These are phyloP conservation scores for Leptographium lundbergii DNA, from an alignment of 2,329 filamentous ascomycete species.

Conservation along the genomic window DNA sequence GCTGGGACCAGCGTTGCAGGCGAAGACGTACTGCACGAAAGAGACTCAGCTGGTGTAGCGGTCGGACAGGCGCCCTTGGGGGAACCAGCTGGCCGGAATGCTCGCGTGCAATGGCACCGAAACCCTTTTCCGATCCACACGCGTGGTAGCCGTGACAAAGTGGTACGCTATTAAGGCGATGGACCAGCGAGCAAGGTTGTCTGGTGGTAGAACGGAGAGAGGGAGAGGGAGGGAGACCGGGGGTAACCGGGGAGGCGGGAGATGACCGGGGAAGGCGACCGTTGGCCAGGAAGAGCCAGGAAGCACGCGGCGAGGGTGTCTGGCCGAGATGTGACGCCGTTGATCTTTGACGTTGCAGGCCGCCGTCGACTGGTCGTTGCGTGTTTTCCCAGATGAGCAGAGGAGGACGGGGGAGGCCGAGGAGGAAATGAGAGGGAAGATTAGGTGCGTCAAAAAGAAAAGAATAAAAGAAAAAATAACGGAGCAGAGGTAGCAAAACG, in stretches of 20 bases:
- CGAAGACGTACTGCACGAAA: not conserved
- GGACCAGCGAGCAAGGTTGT: not conserved
- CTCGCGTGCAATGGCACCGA: not conserved
- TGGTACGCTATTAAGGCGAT: not conserved
- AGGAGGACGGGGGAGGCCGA: not conserved
- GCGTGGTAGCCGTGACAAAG: not conserved
- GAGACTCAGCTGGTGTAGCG: not conserved
- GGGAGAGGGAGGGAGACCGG: not conserved
- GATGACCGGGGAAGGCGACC: not conserved
- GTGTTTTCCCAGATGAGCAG: not conserved
- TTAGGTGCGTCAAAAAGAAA: not conserved
- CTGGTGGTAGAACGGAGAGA: not conserved
- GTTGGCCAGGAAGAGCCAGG: not conserved
- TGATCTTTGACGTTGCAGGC: not conserved
- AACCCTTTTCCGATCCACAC: not conserved
- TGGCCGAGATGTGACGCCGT: not conserved
- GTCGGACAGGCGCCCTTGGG: not conserved
- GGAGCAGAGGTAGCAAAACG: not conserved
- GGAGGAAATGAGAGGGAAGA: not conserved
- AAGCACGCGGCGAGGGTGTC: not conserved
- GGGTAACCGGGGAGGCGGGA: not conserved
- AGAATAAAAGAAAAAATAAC: not conserved
- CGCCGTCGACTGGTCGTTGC: not conserved
- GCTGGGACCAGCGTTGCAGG: not conserved
- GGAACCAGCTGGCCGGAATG: conserved; percentile 4